Base-by-base conservation (phyloP, 805 yeast species). In the Candida tammaniensis region DNA sequence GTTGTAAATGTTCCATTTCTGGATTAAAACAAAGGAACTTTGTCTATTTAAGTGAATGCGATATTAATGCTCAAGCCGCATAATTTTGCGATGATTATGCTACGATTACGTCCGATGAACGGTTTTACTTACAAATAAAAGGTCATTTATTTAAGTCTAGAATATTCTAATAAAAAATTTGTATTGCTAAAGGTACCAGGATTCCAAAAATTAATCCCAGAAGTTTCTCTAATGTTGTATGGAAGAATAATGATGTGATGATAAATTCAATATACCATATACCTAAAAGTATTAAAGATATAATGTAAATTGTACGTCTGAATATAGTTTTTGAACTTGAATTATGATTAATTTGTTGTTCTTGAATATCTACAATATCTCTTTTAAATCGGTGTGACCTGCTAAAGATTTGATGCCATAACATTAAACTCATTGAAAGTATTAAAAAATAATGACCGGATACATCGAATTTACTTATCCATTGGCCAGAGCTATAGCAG, bases 371-470 rank as follows among this genome's bases (percentile, higher is more conserved):
- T 7, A 24, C 22, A 20, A 18, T 31, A 14, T 15, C 12, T 24
- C 29, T 24, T 7, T 25, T 11, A 20, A 30, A 30, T 16, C 32
- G 4, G 22, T 30, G 14, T n/a, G 21, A 16, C 21, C 20, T 20
- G 11, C 17, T 29, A 7, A 29, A 11, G 13, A 30, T 19, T 9
- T 27, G 29, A 17, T 38, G 29, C 38, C 42, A 33, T 18, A 34
- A 3, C 9, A 34, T 23, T 38, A 72, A 43, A 40, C 76, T 69
- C 11, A 68, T 46, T 5, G 69, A 68, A 1, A 61, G 49, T 2
- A 74, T 36, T 33, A 73, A 63, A 42, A 72, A 72, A 33, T 63
- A 68, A 47, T 76, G 82, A 1, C 80, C 80, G 24, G 78, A 71
- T 4, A 69, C 54, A 46, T 76, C 80, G 45, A 75, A 75, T 7